Base-by-base conservation (phyloP, 2,329 filamentous ascomycete genomes). In the Neocucurbitaria cava region DNA sequence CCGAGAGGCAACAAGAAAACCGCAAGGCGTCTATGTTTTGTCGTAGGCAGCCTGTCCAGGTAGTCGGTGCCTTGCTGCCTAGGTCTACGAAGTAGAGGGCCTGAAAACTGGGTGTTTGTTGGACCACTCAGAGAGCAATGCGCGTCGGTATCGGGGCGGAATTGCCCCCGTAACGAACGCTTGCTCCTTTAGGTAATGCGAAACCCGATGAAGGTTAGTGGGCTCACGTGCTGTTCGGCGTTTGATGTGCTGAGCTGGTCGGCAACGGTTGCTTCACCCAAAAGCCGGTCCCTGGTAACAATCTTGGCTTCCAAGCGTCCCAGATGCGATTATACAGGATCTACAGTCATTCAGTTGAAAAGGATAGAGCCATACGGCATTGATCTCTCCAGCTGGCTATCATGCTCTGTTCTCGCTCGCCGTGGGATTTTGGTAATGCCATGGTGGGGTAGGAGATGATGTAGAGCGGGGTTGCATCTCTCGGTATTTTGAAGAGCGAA, bases 81-180 rank as follows among this genome's bases (percentile, higher is more conserved):
- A 24, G 13, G 26, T n/a, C 11, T 9, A 18, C n/a, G 10, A 43
- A 30, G n/a, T 1, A 43, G n/a, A n/a, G n/a, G n/a, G n/a, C n/a
- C n/a, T 11, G 41, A 13, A 18, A 23, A 46, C 24, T n/a, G n/a
- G 21, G 31, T n/a, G 15, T 15, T 38, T 38, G 15, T 13, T 36
- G 15, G 24, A 26, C 44, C 35, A 33, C 48, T 46, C 43, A 40
- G 15, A 39, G 11, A 21, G 30, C 23, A 26, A 26, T 46, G 33
- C 17, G 17, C 3, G 23, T 47, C 36, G 52, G 46, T 11, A 4
- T 30, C 23, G 43, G 42, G 10, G 42, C 39, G 28, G 54, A 57
- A 43, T 33, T 47, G 17, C 21, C 17, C 38, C 54, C 54, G 57
- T 57, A 33, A 35, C 10, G 52, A 21, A 17, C 9, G 13, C 17